Conservation (phyloP, 2,329 filamentous ascomycete genomes). For the Stagonosporopsis vannaccii region DNA sequence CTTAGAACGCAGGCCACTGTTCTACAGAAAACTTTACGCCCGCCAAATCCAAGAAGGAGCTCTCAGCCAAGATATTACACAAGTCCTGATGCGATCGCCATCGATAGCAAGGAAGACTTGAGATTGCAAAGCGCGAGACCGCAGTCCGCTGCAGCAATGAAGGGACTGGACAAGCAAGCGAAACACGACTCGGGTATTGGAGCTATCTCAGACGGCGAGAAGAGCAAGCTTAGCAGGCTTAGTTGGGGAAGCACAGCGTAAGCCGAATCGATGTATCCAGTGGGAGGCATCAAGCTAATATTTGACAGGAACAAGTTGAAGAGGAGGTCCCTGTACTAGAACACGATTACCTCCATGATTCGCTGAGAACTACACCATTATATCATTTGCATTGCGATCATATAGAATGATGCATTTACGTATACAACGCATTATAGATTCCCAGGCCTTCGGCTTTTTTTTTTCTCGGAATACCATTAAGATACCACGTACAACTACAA, state of each 20-base stretch:
- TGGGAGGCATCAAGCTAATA: background rate
- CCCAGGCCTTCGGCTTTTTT: background rate
- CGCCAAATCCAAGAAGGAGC: constrained; percentile 6
- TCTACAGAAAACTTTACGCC: background rate
- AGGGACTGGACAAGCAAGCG: constrained; percentile 1
- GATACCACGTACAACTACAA: background rate
- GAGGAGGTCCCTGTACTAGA: constrained; percentile 10
- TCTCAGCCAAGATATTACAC: constrained; percentile 29
- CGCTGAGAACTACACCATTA: background rate
- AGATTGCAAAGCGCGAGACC: background rate
- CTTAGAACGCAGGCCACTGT: background rate
- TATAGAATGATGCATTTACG: background rate
- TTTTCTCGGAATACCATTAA: background rate
- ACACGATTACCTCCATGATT: background rate
- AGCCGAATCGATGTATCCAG: background rate
- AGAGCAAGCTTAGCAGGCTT: constrained; percentile 7
- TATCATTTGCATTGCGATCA: background rate
- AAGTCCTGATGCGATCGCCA: background rate
- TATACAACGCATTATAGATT: background rate
- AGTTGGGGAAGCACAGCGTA: constrained; percentile 18
- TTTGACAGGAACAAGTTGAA: constrained; percentile 8
- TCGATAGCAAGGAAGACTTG: constrained; percentile 12
- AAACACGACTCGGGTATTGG: constrained; percentile 14
- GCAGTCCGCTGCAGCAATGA: background rate
- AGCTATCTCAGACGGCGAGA: constrained; percentile 4